Percentiles rank a stretch among this genome's conserved stretches.
Evolutionary conservation across 306 rosid genomes (phyloP).

Genomic region (Alnus rubra): DNA sequence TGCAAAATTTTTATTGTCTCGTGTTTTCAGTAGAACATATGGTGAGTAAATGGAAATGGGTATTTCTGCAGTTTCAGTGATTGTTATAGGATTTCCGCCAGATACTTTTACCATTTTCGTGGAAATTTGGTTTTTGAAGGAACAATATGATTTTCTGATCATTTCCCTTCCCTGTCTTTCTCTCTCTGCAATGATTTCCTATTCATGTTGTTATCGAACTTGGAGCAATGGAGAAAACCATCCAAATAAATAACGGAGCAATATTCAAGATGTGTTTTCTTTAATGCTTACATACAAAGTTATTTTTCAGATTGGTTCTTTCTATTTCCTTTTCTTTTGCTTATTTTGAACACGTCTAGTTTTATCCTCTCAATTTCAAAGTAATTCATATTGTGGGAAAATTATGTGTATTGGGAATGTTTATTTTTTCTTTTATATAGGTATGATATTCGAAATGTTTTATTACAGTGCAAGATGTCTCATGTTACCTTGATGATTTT

Average conservation of each 20-base stretch:
- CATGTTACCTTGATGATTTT: conserved; percentile 23
- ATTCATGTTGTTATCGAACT: conserved; percentile 24
- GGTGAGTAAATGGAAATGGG: not conserved
- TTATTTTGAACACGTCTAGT: not conserved
- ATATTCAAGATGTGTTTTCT: conserved; percentile 21
- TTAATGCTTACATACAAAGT: not conserved
- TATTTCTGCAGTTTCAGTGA: not conserved
- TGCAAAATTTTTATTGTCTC: not conserved
- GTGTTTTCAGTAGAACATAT: conserved; percentile 20
- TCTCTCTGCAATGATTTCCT: conserved; percentile 25
- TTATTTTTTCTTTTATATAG: no score
- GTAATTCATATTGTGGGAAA: not conserved
- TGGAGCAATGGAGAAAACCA: conserved; percentile 26
- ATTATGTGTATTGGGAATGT: not conserved
- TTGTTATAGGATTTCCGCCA: not conserved
- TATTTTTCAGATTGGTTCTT: not conserved
- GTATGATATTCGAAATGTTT: not conserved
- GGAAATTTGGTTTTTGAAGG: conserved; percentile 18
- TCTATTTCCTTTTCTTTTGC: not conserved
- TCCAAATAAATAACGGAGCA: conserved; percentile 12
- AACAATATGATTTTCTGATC: not conserved
- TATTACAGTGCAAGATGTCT: conserved; percentile 11
- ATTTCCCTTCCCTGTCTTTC: not conserved
- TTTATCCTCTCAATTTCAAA: not conserved
- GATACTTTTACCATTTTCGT: conserved; percentile 19